These are phyloP conservation scores for Priceomyces melissophilus DNA, from an alignment of 805 yeast genomes.

Conservation along the genomic window DNA sequence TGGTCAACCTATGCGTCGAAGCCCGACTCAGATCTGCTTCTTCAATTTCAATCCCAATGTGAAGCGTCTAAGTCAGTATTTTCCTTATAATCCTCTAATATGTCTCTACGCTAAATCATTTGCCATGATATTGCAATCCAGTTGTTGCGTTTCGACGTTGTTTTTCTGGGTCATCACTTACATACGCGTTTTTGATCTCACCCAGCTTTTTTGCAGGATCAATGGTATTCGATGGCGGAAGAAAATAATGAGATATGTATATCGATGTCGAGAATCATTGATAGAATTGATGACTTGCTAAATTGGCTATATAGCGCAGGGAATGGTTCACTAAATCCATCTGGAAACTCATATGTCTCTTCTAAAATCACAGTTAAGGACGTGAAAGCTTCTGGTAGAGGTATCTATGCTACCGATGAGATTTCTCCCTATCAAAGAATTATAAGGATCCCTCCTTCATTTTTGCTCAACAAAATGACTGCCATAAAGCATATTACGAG, in stretches of 20 bases:
- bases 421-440: constrained; percentile 44
- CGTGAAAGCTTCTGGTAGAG: constrained; percentile 52
- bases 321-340: constrained; percentile 18
- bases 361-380: constrained; percentile 40
- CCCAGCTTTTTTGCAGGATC: neutral
- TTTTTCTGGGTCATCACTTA: too few species aligned
- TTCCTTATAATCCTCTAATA: too few species aligned
- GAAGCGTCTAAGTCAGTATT: too few species aligned
- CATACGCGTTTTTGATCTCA: too few species aligned
- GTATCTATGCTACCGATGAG: constrained; percentile 44
- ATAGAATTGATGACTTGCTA: constrained; percentile 16
- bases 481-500: constrained; percentile 40
- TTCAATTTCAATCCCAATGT: too few species aligned
- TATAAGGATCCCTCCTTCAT: constrained; percentile 55
- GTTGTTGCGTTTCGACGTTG: too few species aligned
- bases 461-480: constrained; percentile 56
- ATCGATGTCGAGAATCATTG: constrained; percentile 9
- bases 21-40: too few species aligned
- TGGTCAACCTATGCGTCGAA: too few species aligned
- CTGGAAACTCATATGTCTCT: constrained; percentile 30
- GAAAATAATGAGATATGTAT: neutral
- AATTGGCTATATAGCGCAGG: constrained; percentile 27
- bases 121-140: too few species aligned
- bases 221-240: neutral
- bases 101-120: too few species aligned